Conservation (phyloP, 169 alveolate genomes). For the Eimeria maxima region DNA sequence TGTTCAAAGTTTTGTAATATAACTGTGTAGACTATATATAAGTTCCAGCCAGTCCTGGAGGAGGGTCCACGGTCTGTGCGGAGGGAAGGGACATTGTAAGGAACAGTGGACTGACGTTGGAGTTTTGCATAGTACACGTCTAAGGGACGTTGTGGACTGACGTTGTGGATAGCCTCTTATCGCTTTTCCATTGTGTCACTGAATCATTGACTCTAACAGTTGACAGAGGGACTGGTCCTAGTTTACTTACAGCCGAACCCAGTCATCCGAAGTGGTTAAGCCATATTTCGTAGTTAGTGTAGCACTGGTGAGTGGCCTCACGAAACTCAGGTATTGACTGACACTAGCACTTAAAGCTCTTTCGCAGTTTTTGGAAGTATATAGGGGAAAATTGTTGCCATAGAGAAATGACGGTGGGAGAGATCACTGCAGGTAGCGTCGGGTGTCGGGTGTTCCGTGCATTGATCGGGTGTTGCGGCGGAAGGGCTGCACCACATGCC, state of each 20-base stretch:
- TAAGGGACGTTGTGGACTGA: no score
- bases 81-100: no score
- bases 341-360: not conserved
- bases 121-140: no score
- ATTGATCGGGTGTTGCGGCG: not conserved
- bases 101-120: no score
- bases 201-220: no score
- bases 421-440: not conserved
- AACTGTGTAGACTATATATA: no score
- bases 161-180: no score
- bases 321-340: not conserved
- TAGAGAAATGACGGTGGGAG: not conserved
- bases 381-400: not conserved
- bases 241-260: not conserved
- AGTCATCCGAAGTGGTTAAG: not conserved
- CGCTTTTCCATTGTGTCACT: no score
- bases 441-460: not conserved
- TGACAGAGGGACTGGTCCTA: not conserved
- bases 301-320: not conserved
- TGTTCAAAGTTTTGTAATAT: no score
- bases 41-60: no score
- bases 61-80: no score
- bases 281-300: not conserved
- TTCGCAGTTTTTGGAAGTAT: not conserved
- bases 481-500: not conserved